These are phyloP conservation scores for Naganishia friedmannii DNA, from an alignment of 768 basidiomycete species.

Conservation along the genomic window DNA sequence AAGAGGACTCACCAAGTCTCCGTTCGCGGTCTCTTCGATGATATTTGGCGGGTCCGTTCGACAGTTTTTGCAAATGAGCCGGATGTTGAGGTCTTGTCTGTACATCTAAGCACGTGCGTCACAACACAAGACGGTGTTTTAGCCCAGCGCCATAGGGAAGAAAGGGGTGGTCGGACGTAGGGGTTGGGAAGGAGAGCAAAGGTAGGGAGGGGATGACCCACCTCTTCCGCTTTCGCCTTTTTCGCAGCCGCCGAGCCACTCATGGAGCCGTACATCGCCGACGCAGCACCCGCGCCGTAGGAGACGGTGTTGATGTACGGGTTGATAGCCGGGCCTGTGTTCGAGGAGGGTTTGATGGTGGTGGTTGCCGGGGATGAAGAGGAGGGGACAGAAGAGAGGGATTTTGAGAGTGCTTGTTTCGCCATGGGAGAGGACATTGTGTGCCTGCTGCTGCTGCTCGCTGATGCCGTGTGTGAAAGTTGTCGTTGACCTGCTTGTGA, in stretches of 20 bases:
- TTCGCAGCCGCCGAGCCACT: background rate
- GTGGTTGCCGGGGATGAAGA: background rate
- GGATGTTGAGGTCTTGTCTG: slow-evolving; percentile 31
- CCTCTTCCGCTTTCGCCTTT: slow-evolving; percentile 14
- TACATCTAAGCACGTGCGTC: slow-evolving; percentile 16
- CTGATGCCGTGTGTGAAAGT: too few species aligned
- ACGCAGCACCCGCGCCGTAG: slow-evolving; percentile 8
- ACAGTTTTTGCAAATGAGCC: slow-evolving; percentile 30
- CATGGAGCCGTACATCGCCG: slow-evolving; percentile 1
- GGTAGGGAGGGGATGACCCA: too few species aligned
- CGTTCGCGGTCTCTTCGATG: slow-evolving; percentile 94
- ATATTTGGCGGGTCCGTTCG: slow-evolving; percentile 87
- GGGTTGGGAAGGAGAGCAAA: too few species aligned
- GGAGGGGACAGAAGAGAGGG: background rate
- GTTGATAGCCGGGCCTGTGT: background rate
- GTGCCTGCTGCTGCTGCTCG: too few species aligned
- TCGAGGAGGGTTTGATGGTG: too few species aligned
- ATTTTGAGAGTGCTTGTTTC: slow-evolving; percentile 23
- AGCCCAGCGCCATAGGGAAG: too few species aligned
- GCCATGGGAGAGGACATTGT: slow-evolving; percentile 21
- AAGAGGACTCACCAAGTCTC: slow-evolving; percentile 79
- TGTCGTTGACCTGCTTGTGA: too few species aligned
- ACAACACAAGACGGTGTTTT: too few species aligned
- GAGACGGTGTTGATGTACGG: slow-evolving; percentile 6
- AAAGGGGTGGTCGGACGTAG: too few species aligned